Evolutionary conservation across 2,329 filamentous ascomycete species (phyloP), one percentile per base, ranked within the genome.

Genomic region (Beauveria varroae): DNA sequence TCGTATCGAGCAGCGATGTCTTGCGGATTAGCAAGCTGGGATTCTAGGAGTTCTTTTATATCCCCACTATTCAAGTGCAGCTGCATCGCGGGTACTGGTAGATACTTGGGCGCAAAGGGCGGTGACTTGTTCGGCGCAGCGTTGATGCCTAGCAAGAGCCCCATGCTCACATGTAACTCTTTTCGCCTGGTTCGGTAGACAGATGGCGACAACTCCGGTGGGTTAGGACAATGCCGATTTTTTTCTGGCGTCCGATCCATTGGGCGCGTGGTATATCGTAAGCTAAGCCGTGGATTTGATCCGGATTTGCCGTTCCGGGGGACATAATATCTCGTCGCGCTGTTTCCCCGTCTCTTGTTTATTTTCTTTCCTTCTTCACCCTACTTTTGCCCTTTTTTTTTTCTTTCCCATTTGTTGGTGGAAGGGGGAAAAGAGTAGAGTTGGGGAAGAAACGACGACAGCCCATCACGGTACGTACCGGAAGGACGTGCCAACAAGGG

Each of bases 61-160:
- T 37, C 37, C 22, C 51, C 51, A 54, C 51, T 54, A 16, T 34
- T 37, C 5, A 54, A 20, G 28, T 46, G 20, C 18, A 49, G 44
- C 41, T 40, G 28, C 43, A 49, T 49, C 20, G 43, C 28, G 43
- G 53, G 40, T 30, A 24, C 43, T 46, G 20, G 43, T 20, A 20
- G n/a, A 9, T 57, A 58, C 55, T 58, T 58, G 55, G 47, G 43
- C 57, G 34, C 57, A 59, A 59, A 59, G 57, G 57, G 57, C 57
- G 57, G 57, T 59, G 57, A 59, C 57, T 44, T 59, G 24, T 14
- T 37, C 37, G 37, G 57, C 16, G 37, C 34, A 28, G 57, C 30
- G 12, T 59, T 59, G 57, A 52, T 49, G 44, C 55, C 55, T 28
- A n/a, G 55, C n/a, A 34, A 50, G 16, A 30, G 28, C 46, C 56